Percentiles rank a stretch among this genome's conserved stretches.
phyloP scores from a whole-genome alignment of 345 rosid species.

The Lumnitzera littorea region DNA sequence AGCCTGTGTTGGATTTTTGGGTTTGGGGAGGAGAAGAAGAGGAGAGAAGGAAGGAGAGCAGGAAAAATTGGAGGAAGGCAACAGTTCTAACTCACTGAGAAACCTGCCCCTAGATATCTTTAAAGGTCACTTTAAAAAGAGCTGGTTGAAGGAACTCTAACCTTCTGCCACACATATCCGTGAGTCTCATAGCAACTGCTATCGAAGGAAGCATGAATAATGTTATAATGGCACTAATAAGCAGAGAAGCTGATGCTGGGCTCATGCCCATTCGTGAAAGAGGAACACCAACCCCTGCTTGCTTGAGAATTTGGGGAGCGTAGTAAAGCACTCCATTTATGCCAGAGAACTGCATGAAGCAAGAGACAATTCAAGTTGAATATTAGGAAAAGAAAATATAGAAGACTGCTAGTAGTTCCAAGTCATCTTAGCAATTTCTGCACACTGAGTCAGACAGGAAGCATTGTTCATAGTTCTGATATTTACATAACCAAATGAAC shows the following conservation, averaged over 20 bases:
- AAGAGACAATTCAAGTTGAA: not conserved
- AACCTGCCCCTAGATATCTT: no score
- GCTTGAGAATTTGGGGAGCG: constrained; percentile 96
- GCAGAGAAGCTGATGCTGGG: constrained; percentile 68
- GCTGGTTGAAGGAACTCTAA: constrained; percentile 8
- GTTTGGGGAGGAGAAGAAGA: no score
- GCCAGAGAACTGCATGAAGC: constrained; percentile 69
- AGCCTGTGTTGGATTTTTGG: no score
- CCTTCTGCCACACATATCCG: constrained; percentile 95
- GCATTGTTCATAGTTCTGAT: no score
- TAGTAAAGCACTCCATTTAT: constrained; percentile 96
- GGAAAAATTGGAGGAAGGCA: no score
- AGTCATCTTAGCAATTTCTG: no score
- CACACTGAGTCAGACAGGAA: no score
- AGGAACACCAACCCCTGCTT: constrained; percentile 88
- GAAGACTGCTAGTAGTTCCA: not conserved
- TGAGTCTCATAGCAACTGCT: constrained; percentile 94
- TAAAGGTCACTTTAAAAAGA: no score
- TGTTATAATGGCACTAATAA: constrained; percentile 77
- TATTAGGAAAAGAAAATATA: not conserved
- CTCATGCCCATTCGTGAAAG: constrained; percentile 71
- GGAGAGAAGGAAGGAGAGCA: no score
- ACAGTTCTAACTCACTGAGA: no score
- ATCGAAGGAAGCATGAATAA: constrained; percentile 92
- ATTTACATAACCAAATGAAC: no score